Evolutionary conservation across 2,329 filamentous ascomycete species (phyloP).

Genomic region (Endocalyx cinctus): DNA sequence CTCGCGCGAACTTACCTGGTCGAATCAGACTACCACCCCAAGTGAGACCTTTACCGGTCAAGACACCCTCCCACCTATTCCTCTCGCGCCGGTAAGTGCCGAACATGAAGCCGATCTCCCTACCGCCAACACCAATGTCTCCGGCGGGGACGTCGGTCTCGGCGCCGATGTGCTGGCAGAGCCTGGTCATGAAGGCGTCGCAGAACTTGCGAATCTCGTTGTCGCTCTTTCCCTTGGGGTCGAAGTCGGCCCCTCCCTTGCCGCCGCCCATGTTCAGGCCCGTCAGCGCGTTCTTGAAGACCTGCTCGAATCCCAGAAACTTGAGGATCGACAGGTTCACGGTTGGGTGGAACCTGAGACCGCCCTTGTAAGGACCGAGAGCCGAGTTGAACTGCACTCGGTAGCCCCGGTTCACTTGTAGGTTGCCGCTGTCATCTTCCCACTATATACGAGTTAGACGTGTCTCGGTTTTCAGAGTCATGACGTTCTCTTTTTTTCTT

Average conservation of each 20-base stretch:
- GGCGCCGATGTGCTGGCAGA: slow-evolving; percentile 92
- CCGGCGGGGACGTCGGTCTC: slow-evolving; percentile 95
- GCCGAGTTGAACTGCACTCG: slow-evolving; percentile 98
- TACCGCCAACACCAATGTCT: slow-evolving; percentile 89
- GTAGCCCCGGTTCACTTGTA: slow-evolving; percentile 92
- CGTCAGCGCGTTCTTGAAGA: slow-evolving; percentile 99
- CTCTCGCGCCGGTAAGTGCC: slow-evolving; percentile 84
- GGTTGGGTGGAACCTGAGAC: slow-evolving; percentile 87
- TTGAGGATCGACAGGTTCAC: slow-evolving; percentile 82
- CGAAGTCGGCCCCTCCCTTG: slow-evolving; percentile 97
- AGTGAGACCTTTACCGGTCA: slow-evolving; percentile 89
- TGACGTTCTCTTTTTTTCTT: too few relatives aligned
- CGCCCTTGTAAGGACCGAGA: slow-evolving; percentile 96
- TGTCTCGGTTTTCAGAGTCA: too few relatives aligned
- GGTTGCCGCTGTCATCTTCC: slow-evolving; percentile 87
- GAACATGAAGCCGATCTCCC: slow-evolving; percentile 93
- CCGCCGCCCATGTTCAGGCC: slow-evolving; percentile 95
- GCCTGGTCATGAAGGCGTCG: slow-evolving; percentile 90
- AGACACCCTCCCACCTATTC: slow-evolving; percentile 91
- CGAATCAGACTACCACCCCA: slow-evolving; percentile 95
- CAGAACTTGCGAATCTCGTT: slow-evolving; percentile 98
- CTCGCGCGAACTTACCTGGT: slow-evolving; percentile 57
- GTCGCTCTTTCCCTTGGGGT: slow-evolving; percentile 98
- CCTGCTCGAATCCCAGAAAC: slow-evolving; percentile 98
- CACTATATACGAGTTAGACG: too few relatives aligned